phyloP scores from a whole-genome alignment of 2,329 filamentous ascomycete species.

The Cordyceps farinosa region DNA sequence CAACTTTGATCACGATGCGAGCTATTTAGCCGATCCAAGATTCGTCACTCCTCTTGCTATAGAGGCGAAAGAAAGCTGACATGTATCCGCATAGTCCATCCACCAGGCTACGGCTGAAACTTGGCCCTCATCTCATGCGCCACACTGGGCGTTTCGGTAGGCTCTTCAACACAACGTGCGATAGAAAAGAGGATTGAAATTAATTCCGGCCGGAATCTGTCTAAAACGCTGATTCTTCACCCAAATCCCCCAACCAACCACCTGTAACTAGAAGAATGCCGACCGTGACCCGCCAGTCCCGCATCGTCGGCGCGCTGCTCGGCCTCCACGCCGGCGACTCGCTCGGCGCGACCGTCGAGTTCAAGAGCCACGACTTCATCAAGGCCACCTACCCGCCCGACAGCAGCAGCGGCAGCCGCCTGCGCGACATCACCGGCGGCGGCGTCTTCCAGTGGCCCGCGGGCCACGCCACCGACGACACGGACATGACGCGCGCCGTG shows the following conservation, averaged over 20 bases:
- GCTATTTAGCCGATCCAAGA: too few species aligned
- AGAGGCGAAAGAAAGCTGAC: not conserved
- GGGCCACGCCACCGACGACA: slow-evolving; percentile 47
- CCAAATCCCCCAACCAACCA: not conserved
- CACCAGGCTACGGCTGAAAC: too few species aligned
- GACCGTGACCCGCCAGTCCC: slow-evolving; percentile 22
- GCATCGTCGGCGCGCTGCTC: slow-evolving; percentile 41
- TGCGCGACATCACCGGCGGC: slow-evolving; percentile 41
- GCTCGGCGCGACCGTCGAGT: slow-evolving; percentile 45
- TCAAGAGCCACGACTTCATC: slow-evolving; percentile 34
- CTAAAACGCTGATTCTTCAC: not conserved
- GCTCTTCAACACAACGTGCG: not conserved
- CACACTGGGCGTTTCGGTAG: not conserved
- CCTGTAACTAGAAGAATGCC: not conserved
- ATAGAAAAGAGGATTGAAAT: not conserved
- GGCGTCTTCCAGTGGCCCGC: slow-evolving; percentile 40
- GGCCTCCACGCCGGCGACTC: slow-evolving; percentile 46
- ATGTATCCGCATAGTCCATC: too few species aligned
- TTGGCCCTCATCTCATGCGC: not conserved
- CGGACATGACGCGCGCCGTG: slow-evolving; percentile 44
- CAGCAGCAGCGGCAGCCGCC: slow-evolving; percentile 26
- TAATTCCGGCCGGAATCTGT: not conserved
- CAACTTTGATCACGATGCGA: too few species aligned
- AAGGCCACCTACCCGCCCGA: slow-evolving; percentile 29
- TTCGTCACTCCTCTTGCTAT: too few species aligned